Evolutionary conservation across 306 rosid genomes (phyloP).

Genomic region (Spatholobus suberectus): DNA sequence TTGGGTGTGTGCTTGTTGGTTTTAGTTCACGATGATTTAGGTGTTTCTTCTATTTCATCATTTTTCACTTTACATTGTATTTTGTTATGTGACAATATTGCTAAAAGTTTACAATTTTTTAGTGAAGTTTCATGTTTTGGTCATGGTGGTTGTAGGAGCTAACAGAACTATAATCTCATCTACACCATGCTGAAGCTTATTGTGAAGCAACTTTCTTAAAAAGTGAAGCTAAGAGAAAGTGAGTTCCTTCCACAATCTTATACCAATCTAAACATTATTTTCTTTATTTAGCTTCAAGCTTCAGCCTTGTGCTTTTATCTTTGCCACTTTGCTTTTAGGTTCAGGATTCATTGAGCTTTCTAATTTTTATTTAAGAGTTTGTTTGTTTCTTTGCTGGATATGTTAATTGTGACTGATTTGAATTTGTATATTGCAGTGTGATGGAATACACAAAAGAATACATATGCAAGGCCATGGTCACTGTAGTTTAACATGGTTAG

Average conservation of each 20-base stretch:
- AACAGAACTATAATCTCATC: conserved; percentile 74
- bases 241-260: conserved; percentile 42
- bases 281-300: conserved; percentile 17
- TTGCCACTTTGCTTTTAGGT: conserved; percentile 33
- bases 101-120: not conserved
- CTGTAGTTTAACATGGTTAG: no score
- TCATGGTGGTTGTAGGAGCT: conserved; percentile 61
- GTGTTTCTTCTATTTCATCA: no score
- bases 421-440: conserved; percentile 58
- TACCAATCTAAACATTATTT: not conserved
- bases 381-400: conserved; percentile 3
- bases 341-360: conserved; percentile 21
- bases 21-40: no score
- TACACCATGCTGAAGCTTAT: conserved; percentile 88
- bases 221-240: conserved; percentile 69
- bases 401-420: conserved; percentile 26
- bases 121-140: not conserved
- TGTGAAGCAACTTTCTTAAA: conserved; percentile 79
- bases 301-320: conserved; percentile 9
- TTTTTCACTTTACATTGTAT: no score
- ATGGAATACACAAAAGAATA: conserved; percentile 81
- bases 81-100: no score
- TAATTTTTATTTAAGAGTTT: not conserved
- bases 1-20: no score
- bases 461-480: conserved; percentile 72